These are phyloP conservation scores for Epichloe sibirici DNA, from an alignment of 2,329 filamentous ascomycete species.

Conservation along the genomic window DNA sequence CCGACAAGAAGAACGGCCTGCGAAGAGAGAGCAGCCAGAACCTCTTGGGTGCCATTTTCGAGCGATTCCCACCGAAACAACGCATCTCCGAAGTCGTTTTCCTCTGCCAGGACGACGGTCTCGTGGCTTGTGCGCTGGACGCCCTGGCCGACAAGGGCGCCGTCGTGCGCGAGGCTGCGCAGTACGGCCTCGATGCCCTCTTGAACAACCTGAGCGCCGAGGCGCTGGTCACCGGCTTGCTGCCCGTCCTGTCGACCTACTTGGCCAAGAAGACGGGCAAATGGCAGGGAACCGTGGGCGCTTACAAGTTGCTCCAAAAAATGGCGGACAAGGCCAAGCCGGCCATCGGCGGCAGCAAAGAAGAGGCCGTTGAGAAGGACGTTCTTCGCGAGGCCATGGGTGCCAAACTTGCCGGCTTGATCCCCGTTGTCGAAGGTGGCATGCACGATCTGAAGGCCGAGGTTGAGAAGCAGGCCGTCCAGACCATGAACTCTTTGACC, in stretches of 20 bases:
- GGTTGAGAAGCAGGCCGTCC: slow-evolving; percentile 76
- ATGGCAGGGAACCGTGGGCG: slow-evolving; percentile 92
- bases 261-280: slow-evolving; percentile 77
- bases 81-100: slow-evolving; percentile 71
- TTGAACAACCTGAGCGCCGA: slow-evolving; percentile 72
- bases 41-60: slow-evolving; percentile 83
- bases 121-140: slow-evolving; percentile 67
- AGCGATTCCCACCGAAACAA: slow-evolving; percentile 70
- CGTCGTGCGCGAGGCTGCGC: slow-evolving; percentile 79
- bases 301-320: slow-evolving; percentile 70
- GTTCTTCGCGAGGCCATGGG: slow-evolving; percentile 85
- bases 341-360: slow-evolving; percentile 62
- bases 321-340: slow-evolving; percentile 94
- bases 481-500: slow-evolving; percentile 84
- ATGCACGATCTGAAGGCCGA: slow-evolving; percentile 97
- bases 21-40: slow-evolving; percentile 89
- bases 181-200: slow-evolving; percentile 85
- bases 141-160: slow-evolving; percentile 79
- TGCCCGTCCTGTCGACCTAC: slow-evolving; percentile 66
- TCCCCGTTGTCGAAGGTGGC: slow-evolving; percentile 79
- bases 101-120: slow-evolving; percentile 64
- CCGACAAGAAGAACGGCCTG: slow-evolving; percentile 85
- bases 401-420: slow-evolving; percentile 70
- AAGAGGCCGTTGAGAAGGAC: slow-evolving; percentile 80
- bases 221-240: slow-evolving; percentile 67